Evolutionary conservation across 495 filamentous ascomycete genomes (phyloP).

Genomic region (Penicillium canescens): DNA sequence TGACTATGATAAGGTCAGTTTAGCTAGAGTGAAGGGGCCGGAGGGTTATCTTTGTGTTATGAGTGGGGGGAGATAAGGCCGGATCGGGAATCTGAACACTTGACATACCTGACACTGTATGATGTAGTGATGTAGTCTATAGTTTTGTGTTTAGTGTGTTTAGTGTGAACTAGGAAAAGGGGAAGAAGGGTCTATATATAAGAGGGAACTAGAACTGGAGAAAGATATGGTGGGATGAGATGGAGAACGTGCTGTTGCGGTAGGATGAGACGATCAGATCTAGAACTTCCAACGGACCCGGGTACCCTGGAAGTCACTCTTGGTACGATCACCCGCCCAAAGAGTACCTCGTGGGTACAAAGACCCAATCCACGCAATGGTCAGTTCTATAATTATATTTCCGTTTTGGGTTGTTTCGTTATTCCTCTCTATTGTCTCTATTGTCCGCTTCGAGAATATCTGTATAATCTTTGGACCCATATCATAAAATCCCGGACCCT

Average conservation of each 20-base stretch:
- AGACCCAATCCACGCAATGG: not conserved
- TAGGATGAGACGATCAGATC: conserved; percentile 14
- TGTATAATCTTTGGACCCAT: not conserved
- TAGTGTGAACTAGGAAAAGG: too few species aligned
- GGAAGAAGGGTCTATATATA: not conserved
- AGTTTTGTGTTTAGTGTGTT: not conserved
- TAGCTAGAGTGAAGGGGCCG: not conserved
- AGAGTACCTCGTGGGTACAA: not conserved
- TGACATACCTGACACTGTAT: conserved; percentile 1
- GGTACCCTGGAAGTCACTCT: conserved; percentile 1
- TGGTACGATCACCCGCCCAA: not conserved
- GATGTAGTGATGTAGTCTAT: not conserved
- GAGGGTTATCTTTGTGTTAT: conserved; percentile 22
- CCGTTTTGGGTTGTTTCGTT: not conserved
- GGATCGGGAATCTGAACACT: not conserved
- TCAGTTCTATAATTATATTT: conserved; percentile 7
- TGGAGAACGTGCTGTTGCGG: conserved; percentile 9
- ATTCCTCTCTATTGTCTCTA: conserved; percentile 3
- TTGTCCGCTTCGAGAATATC: not conserved
- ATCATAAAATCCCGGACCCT: not conserved
- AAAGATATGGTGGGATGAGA: not conserved
- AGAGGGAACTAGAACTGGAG: not conserved
- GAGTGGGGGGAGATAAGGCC: conserved; percentile 40
- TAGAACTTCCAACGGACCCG: not conserved
- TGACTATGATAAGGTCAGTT: conserved; percentile 16